These are phyloP conservation scores for Solanum habrochaites DNA, from an alignment of 257 asterid species.

Conservation along the genomic window DNA sequence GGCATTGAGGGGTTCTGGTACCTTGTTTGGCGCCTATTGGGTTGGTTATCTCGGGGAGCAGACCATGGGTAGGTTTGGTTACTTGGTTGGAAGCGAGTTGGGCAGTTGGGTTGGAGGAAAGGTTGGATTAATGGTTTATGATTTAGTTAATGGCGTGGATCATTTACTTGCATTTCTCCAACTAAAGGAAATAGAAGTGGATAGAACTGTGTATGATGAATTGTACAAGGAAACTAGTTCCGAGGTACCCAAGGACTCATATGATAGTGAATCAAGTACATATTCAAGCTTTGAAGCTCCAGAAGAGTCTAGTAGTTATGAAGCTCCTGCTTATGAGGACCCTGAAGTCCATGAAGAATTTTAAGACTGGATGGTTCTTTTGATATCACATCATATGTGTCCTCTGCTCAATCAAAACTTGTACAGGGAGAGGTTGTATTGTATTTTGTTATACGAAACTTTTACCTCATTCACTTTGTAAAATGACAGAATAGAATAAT, in stretches of 20 bases:
- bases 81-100: conserved; percentile 76
- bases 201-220: conserved; percentile 11
- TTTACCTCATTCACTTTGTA: neutral
- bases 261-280: neutral
- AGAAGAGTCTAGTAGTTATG: conserved; percentile 29
- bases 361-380: conserved; percentile 23
- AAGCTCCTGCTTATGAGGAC: conserved; percentile 27
- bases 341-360: conserved; percentile 45
- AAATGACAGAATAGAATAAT: neutral
- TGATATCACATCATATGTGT: neutral
- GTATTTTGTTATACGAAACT: neutral
- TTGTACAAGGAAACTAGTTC: conserved; percentile 11
- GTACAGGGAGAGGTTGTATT: neutral
- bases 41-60: conserved; percentile 69
- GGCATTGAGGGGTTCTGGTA: conserved; percentile 78
- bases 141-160: conserved; percentile 62
- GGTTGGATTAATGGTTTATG: conserved; percentile 86
- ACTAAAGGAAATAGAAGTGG: conserved; percentile 20
- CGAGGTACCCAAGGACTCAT: conserved; percentile 6
- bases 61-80: conserved; percentile 77
- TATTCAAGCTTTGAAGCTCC: conserved; percentile 4
- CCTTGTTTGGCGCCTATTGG: conserved; percentile 65
- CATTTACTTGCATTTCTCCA: conserved; percentile 30
- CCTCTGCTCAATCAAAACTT: neutral
- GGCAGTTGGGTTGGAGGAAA: conserved; percentile 97